Evolutionary conservation across 768 basidiomycete species (phyloP), one percentile per base, ranked within the genome.

Genomic region (Boletus sensibilis): DNA sequence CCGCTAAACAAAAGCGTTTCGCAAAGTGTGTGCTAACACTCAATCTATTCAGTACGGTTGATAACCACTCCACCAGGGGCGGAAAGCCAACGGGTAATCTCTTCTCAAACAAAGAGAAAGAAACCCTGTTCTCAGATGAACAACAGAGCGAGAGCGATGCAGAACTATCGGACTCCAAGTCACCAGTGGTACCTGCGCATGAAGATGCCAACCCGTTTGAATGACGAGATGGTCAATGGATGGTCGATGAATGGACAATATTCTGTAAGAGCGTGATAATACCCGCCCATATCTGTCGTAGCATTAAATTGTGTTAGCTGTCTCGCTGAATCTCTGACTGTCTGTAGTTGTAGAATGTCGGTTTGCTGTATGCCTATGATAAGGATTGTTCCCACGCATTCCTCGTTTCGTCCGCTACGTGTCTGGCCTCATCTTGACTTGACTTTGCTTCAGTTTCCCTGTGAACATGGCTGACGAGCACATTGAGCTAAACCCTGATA

Each of bases 1-100:
- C 90, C 18, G 88, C 89, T 4, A 95, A 85, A 81, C 94, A 96
- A 81, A 92, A 93, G 74, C 93, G 92, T 66, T 98, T 97, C 69
- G 77, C 72, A 56, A 97, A 93, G 96, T 96, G 61, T 37, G 87
- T 77, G 33, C 42, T 38, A 4, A 52, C 35, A 25, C 14, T 53
- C 21, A 25, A 48, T 47, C 48, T n/a, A 52, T 58, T 20, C 53
- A 50, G 35, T 41, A 37, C 50, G 27, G 5, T 43, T 63, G 39
- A 62, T 43, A 16, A 31, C 3, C 45, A 39, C 9, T 20, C 12
- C 33, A 41, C 31, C 64, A 89, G 87, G 69, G 82, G 81, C 13
- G 71, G 79, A 10, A 87, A 86, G 67, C 85, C 87, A 34, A 79
- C 76, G 62, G 72, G 83, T 2, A 76, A 80, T 52, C 78, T 91